Conservation (phyloP, 306 rosid species). For the Castanea crenata region DNA sequence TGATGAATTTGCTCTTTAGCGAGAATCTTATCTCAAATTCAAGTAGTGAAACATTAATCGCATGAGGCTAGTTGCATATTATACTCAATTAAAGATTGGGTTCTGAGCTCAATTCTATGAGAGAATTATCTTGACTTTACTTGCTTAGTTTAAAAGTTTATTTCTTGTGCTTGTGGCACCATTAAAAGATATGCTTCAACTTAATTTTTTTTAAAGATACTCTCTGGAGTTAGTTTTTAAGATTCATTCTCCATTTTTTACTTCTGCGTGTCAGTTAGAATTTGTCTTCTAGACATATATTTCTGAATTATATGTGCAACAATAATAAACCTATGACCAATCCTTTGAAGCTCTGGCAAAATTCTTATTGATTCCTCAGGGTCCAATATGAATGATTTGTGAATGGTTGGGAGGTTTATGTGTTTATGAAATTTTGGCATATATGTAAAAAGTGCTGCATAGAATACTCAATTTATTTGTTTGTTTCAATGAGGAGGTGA, state of each 20-base stretch:
- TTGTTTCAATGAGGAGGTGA: background rate
- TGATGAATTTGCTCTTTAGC: conserved; percentile 4
- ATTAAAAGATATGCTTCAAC: background rate
- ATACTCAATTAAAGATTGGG: background rate
- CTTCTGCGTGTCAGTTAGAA: background rate
- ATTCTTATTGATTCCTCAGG: background rate
- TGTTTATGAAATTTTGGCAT: background rate
- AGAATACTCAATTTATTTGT: background rate
- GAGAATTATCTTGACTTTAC: background rate
- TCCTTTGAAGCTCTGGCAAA: background rate
- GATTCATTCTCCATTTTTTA: background rate
- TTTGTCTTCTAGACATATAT: background rate
- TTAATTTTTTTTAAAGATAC: background rate
- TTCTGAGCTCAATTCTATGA: background rate
- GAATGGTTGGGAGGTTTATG: background rate
- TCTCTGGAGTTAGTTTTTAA: background rate
- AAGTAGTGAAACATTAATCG: background rate
- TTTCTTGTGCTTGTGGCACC: background rate
- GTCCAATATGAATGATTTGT: background rate
- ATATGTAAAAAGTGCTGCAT: background rate
- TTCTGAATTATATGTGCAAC: background rate
- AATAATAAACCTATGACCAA: background rate
- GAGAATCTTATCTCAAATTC: background rate
- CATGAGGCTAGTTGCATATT: background rate
- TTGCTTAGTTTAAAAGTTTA: background rate